phyloP scores from a whole-genome alignment of 2,329 filamentous ascomycete species.

The Penicillium sp. region DNA sequence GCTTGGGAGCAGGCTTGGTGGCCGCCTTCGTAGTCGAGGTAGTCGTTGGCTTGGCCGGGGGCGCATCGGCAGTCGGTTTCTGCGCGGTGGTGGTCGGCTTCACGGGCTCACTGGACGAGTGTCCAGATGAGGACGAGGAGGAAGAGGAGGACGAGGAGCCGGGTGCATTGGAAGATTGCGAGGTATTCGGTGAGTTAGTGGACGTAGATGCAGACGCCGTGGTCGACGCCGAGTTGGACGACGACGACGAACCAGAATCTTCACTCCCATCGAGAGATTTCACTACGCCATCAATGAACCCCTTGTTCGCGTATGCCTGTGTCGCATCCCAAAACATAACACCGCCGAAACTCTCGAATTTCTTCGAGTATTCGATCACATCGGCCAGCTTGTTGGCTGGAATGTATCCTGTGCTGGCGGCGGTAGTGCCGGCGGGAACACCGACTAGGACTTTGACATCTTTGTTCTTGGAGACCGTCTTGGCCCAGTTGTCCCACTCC shows the following conservation, averaged over 20 bases:
- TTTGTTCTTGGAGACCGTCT: slow-evolving; percentile 59
- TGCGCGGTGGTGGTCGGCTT: slow-evolving; percentile 9
- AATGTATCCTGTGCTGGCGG: slow-evolving; percentile 62
- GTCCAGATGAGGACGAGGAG: slow-evolving; percentile 28
- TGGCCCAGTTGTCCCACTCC: slow-evolving; percentile 70
- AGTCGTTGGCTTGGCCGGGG: slow-evolving; percentile 3
- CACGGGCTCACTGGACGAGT: slow-evolving; percentile 19
- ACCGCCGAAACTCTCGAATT: slow-evolving; percentile 66
- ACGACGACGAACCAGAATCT: slow-evolving; percentile 54
- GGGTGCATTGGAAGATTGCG: slow-evolving; percentile 29
- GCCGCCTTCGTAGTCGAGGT: slow-evolving; percentile 6
- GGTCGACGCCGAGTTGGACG: slow-evolving; percentile 30
- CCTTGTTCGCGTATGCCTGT: slow-evolving; percentile 62
- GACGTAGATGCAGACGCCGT: slow-evolving; percentile 29
- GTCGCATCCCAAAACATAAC: slow-evolving; percentile 73
- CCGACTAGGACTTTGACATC: slow-evolving; percentile 66
- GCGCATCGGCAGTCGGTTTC: neutral
- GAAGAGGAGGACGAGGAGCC: slow-evolving; percentile 31
- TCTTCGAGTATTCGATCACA: slow-evolving; percentile 59
- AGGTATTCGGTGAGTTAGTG: slow-evolving; percentile 31
- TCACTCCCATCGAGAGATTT: slow-evolving; percentile 36
- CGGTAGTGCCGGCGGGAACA: slow-evolving; percentile 58
- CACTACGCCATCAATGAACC: slow-evolving; percentile 56
- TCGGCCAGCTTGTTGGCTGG: slow-evolving; percentile 50
- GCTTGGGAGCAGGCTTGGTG: neutral